Conservation (phyloP, 1,284 basidiomycete genomes). For the Grifola frondosa region DNA sequence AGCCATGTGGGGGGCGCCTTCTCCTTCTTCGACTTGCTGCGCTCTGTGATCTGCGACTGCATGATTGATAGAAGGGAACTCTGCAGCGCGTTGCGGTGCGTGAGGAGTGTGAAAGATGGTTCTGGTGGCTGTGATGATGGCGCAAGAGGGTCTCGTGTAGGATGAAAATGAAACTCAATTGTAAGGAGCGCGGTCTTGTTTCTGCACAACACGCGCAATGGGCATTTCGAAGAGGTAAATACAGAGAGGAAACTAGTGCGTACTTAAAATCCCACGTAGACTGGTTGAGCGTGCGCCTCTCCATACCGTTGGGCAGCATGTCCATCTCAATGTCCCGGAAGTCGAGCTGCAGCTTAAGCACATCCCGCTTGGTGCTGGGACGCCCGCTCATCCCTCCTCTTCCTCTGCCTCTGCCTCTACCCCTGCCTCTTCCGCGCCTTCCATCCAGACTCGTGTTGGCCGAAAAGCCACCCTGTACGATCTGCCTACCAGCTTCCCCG, state of each 20-base stretch:
- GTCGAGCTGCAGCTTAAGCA: constrained; percentile 66
- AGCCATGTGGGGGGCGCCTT: constrained; percentile 55
- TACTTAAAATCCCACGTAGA: constrained; percentile 82
- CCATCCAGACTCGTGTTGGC: constrained; percentile 6
- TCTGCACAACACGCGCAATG: constrained; percentile 37
- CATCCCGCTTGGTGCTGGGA: constrained; percentile 54
- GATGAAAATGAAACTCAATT: constrained; percentile 66
- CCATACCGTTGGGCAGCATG: constrained; percentile 81
- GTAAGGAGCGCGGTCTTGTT: constrained; percentile 69
- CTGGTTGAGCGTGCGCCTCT: constrained; percentile 70
- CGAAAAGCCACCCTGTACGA: constrained; percentile 55
- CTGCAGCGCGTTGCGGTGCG: constrained; percentile 59
- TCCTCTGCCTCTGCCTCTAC: constrained; percentile 28
- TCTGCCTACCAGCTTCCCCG: constrained; percentile 69
- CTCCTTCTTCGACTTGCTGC: constrained; percentile 40
- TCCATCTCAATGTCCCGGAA: constrained; percentile 71
- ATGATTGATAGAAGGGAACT: constrained; percentile 51
- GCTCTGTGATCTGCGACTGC: constrained; percentile 43
- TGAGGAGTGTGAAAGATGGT: constrained; percentile 49
- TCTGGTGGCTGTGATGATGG: constrained; percentile 39
- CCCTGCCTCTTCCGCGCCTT: constrained; percentile 20
- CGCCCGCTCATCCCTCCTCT: constrained; percentile 28
- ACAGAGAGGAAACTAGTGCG: constrained; percentile 31
- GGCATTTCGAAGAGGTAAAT: constrained; percentile 4
- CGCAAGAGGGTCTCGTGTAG: constrained; percentile 42